phyloP scores from a whole-genome alignment of 768 basidiomycete genomes.

The Rhodotorula paludigena region DNA sequence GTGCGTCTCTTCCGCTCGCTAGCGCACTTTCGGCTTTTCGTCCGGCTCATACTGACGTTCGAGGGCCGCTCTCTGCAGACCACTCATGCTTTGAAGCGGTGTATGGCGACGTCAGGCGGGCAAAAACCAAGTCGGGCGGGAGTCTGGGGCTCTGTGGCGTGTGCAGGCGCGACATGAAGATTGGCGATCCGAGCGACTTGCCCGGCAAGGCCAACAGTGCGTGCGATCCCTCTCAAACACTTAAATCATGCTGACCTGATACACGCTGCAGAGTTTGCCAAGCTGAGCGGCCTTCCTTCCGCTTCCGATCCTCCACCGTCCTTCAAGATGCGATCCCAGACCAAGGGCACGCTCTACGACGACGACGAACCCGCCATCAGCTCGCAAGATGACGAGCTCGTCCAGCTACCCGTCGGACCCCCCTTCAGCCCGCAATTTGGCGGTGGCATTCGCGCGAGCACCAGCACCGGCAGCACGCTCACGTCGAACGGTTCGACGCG shows the following conservation, averaged over 20 bases:
- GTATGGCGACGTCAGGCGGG: conserved; percentile 81
- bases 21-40: fast-evolving
- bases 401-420: conserved; percentile 52
- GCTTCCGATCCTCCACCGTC: conserved; percentile 45
- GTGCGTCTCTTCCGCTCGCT: conserved; percentile 55
- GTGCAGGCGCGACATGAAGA: conserved; percentile 92
- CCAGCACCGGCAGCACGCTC: conserved; percentile 9
- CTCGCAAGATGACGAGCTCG: conserved; percentile 80
- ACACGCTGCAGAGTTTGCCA: conserved; percentile 69
- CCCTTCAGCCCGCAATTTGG: neutral
- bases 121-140: conserved; percentile 48
- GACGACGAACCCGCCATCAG: conserved; percentile 48
- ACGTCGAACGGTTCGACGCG: conserved; percentile 6
- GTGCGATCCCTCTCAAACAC: conserved; percentile 24
- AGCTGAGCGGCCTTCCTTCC: conserved; percentile 77
- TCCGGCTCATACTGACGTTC: conserved; percentile 26
- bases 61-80: conserved; percentile 2
- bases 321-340: conserved; percentile 40
- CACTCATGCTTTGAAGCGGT: conserved; percentile 95
- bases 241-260: neutral
- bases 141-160: conserved; percentile 89
- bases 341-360: conserved; percentile 41
- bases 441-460: neutral
- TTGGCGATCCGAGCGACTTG: conserved; percentile 74
- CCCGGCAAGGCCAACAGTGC: conserved; percentile 73